Evolutionary conservation across 1,284 basidiomycete species (phyloP).

Genomic region (Trichosporon ovoides): DNA sequence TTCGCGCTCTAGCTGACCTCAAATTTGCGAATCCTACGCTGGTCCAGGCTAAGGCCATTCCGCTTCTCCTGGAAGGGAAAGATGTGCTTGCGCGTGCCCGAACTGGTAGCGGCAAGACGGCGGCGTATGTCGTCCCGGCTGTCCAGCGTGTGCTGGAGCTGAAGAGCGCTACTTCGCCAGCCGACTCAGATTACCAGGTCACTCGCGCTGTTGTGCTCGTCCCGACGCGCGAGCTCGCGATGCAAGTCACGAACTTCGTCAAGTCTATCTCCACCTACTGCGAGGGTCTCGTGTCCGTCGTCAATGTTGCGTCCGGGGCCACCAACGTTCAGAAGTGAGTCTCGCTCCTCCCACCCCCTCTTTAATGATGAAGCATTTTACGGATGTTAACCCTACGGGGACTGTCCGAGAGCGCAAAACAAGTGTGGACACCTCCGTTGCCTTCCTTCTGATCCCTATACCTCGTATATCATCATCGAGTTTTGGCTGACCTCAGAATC

Average conservation of each 20-base stretch:
- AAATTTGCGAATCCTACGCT: constrained; percentile 75
- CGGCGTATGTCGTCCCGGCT: constrained; percentile 90
- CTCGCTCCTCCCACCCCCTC: neutral
- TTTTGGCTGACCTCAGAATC: constrained; percentile 49
- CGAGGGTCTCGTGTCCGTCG: constrained; percentile 65
- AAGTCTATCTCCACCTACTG: constrained; percentile 65
- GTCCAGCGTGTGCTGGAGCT: constrained; percentile 80
- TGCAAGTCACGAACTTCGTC: constrained; percentile 77
- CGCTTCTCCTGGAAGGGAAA: constrained; percentile 72
- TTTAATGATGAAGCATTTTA: constrained; percentile 47
- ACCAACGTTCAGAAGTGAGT: constrained; percentile 71
- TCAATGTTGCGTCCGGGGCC: constrained; percentile 74
- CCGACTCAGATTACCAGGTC: constrained; percentile 48
- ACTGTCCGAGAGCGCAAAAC: constrained; percentile 49
- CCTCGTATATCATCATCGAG: neutral
- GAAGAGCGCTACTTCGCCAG: constrained; percentile 53
- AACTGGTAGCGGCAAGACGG: constrained; percentile 96
- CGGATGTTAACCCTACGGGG: constrained; percentile 44
- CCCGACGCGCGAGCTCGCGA: constrained; percentile 86
- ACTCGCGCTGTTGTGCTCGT: constrained; percentile 85
- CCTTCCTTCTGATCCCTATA: constrained; percentile 48
- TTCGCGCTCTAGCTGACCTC: constrained; percentile 63
- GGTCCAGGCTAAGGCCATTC: constrained; percentile 76
- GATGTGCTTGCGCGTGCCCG: constrained; percentile 91
- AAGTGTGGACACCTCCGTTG: constrained; percentile 49